These are phyloP conservation scores for Auricularia sp. DNA, from an alignment of 768 basidiomycete species.

Conservation along the genomic window DNA sequence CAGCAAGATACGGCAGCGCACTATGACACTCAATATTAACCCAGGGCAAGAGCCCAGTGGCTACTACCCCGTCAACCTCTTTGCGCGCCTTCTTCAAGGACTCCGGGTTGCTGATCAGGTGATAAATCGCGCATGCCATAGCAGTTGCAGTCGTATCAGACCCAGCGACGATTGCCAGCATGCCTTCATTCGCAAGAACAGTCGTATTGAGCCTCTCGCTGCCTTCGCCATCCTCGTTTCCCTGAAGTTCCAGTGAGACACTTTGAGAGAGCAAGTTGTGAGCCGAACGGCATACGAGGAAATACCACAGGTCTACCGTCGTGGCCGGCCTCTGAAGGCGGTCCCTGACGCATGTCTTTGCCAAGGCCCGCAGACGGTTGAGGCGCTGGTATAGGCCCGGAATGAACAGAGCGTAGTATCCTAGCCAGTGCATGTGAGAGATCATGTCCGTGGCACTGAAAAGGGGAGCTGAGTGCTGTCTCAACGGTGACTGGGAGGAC, in stretches of 20 bases:
- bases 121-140: constrained; percentile 17
- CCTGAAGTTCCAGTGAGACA: not conserved
- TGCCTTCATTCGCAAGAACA: not conserved
- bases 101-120: constrained; percentile 5
- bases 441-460: no score
- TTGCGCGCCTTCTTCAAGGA: constrained; percentile 5
- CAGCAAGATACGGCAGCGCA: constrained; percentile 2
- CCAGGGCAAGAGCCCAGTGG: not conserved
- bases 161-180: not conserved
- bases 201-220: not conserved
- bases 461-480: no score
- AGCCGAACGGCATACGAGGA: not conserved
- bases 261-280: not conserved
- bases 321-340: not conserved
- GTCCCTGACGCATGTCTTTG: not conserved
- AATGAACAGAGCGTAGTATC: not conserved
- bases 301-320: not conserved
- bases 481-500: no score
- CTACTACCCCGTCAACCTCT: constrained; percentile 8
- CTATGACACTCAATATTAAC: not conserved
- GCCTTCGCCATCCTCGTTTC: not conserved
- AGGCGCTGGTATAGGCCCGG: not conserved
- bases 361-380: not conserved
- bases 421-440: not conserved
- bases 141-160: constrained; percentile 21